phyloP scores from a whole-genome alignment of 441 rosid species.

The Flueggea neowawraea region DNA sequence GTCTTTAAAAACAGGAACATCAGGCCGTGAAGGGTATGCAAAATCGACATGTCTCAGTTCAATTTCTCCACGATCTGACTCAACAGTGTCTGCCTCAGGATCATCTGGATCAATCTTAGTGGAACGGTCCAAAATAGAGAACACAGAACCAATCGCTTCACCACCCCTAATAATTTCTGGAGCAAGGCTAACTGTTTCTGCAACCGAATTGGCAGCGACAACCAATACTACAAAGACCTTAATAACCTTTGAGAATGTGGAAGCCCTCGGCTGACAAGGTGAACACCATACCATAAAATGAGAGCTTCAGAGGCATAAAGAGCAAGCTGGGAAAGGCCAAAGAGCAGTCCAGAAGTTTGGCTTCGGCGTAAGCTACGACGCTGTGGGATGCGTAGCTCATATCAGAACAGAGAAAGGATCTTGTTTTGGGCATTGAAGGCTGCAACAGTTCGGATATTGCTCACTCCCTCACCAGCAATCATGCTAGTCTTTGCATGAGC shows the following conservation, averaged over 20 bases:
- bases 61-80: constrained; percentile 84
- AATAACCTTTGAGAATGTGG: constrained; percentile 98
- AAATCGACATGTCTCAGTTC: constrained; percentile 96
- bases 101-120: constrained; percentile 91
- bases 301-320: constrained; percentile 92
- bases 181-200: constrained; percentile 98
- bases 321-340: constrained; percentile 95
- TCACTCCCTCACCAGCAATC: constrained; percentile 99
- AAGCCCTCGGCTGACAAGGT: constrained; percentile 82
- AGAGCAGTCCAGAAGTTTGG: constrained; percentile 85
- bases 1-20: constrained; percentile 75
- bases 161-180: constrained; percentile 98
- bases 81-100: constrained; percentile 85
- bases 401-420: constrained; percentile 75
- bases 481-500: constrained; percentile 99
- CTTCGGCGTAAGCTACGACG: constrained; percentile 66
- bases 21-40: constrained; percentile 94
- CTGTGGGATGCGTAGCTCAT: constrained; percentile 82
- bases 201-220: constrained; percentile 94
- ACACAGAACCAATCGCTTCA: constrained; percentile 96
- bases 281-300: constrained; percentile 96
- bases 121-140: constrained; percentile 76
- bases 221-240: constrained; percentile 96
- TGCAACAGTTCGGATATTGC: constrained; percentile 96
- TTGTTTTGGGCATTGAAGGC: constrained; percentile 96